Base-by-base conservation (phyloP, 306 rosid species). In the Cyclanthera cordifolia region DNA sequence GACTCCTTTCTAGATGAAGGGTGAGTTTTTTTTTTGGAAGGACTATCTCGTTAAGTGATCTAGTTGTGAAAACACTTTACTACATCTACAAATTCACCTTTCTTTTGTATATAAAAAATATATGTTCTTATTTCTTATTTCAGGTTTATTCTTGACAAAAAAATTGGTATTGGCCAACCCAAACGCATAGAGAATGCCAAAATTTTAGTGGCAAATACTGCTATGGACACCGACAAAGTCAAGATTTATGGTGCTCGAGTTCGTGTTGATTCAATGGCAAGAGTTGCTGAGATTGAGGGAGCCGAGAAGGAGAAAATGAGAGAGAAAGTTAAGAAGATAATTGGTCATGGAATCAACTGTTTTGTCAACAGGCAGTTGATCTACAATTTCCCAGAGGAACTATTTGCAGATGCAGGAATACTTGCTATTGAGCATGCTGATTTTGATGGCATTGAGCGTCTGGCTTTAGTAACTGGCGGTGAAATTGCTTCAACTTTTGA, bases 401-500 rank as follows among this genome's bases (percentile, higher is more conserved):
- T 93, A 74, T 90, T 93, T 82, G 96, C 99, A 25, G 99, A 90
- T 85, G 91, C 87, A 0, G 96, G 99, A 82, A 81, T 94, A 53
- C 90, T 93, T 53, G 96, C 99, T 4, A 94, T 94, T 83, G 96
- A 94, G 86, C 97, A 94, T 81, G 99, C 99, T 78, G 99, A 90
- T 86, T 90, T 94, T 77, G 99, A 88, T 80, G 99, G 95, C 72
- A 86, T 90, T 66, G 99, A 89, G 81, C 96, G 91, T 28, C 74
- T 90, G 78, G 97, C 88, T 28, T 74, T 94, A 61, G 99, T 94
- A 49, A 88, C 97, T 73, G 97, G 96, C 52, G 99, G 95, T 75
- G 95, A 94, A 58, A 94, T 94, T 82, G 97, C 96, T 12, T 90
- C 97, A 58, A 86, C 99, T 15, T 94, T 90, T 76, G 97, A 94